Evolutionary conservation across 371 early-diverging fungal genomes (phyloP).

Genomic region (Mortierella sp.): DNA sequence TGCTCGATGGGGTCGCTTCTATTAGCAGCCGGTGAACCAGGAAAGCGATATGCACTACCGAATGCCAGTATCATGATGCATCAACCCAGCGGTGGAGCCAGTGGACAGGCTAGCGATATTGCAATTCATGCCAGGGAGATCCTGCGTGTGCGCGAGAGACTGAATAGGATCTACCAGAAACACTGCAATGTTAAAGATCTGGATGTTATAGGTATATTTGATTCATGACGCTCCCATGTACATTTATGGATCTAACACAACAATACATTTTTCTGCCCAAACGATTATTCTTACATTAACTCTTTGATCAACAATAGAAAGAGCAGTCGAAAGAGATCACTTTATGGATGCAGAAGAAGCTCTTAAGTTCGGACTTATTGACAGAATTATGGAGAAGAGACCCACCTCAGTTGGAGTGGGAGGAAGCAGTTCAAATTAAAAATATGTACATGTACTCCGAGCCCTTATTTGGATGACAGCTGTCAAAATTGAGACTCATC

Average conservation of each 20-base stretch:
- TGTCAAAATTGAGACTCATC: conserved; percentile 1
- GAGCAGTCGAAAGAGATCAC: conserved; percentile 93
- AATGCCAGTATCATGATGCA: conserved; percentile 97
- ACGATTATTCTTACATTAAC: too few relatives aligned
- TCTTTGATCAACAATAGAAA: conserved; percentile 65
- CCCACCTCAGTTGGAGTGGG: conserved; percentile 18
- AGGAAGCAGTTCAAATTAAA: not conserved
- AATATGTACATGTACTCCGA: too few relatives aligned
- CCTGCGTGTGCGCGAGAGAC: conserved; percentile 84
- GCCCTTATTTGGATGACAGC: not conserved
- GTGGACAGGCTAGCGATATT: conserved; percentile 97
- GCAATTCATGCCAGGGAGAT: conserved; percentile 98
- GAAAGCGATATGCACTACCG: conserved; percentile 90
- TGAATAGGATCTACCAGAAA: conserved; percentile 89
- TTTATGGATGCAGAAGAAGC: conserved; percentile 97
- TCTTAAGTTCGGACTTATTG: conserved; percentile 92
- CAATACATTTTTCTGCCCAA: not conserved
- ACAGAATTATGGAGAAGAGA: conserved; percentile 82
- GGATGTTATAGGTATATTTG: conserved; percentile 81
- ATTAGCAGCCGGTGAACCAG: conserved; percentile 89
- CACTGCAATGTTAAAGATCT: conserved; percentile 88
- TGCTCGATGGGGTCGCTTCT: conserved; percentile 98
- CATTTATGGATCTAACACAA: too few relatives aligned
- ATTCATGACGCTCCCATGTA: too few relatives aligned
- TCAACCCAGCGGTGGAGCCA: conserved; percentile 97